These are phyloP conservation scores for Litsea cubeba DNA, from an alignment of 164 flowering plant species.

Conservation along the genomic window DNA sequence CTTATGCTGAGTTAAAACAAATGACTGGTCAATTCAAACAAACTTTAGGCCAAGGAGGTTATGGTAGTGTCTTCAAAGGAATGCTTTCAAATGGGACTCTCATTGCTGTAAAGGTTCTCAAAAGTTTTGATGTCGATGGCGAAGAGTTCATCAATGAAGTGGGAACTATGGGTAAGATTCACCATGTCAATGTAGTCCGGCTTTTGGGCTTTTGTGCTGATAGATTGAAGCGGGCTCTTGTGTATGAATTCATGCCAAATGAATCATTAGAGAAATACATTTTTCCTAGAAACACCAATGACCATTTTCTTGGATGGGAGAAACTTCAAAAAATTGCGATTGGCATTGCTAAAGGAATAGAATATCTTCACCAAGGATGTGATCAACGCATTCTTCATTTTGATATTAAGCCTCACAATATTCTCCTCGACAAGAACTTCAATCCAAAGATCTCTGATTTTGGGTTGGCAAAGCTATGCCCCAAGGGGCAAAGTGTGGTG, in stretches of 20 bases:
- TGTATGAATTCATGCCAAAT: slow-evolving; percentile 12
- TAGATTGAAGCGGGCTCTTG: slow-evolving; percentile 6
- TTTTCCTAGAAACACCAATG: background rate
- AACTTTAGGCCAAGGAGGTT: slow-evolving; percentile 8
- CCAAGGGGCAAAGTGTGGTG: background rate
- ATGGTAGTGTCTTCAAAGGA: slow-evolving; percentile 10
- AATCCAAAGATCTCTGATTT: slow-evolving; percentile 15
- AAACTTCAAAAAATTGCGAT: slow-evolving; percentile 4
- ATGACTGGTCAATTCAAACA: slow-evolving; percentile 1
- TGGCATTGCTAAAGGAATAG: slow-evolving; percentile 9
- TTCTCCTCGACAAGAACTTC: slow-evolving; percentile 8
- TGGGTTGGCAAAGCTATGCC: slow-evolving; percentile 11
- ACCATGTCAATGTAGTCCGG: slow-evolving; percentile 6
- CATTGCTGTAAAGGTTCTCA: background rate
- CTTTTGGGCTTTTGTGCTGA: slow-evolving; percentile 11
- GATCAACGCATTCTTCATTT: slow-evolving; percentile 13
- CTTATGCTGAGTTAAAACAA: background rate
- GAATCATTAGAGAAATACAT: slow-evolving; percentile 7
- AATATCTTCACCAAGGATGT: slow-evolving; percentile 15
- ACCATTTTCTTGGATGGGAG: background rate
- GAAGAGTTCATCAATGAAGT: slow-evolving; percentile 13
- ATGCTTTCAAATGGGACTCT: slow-evolving; percentile 1
- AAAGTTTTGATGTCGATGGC: background rate
- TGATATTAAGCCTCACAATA: slow-evolving; percentile 16
- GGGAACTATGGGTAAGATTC: slow-evolving; percentile 6